Conservation (phyloP, 1,284 basidiomycete species). For the Cutaneotrichosporon daszewskae region DNA sequence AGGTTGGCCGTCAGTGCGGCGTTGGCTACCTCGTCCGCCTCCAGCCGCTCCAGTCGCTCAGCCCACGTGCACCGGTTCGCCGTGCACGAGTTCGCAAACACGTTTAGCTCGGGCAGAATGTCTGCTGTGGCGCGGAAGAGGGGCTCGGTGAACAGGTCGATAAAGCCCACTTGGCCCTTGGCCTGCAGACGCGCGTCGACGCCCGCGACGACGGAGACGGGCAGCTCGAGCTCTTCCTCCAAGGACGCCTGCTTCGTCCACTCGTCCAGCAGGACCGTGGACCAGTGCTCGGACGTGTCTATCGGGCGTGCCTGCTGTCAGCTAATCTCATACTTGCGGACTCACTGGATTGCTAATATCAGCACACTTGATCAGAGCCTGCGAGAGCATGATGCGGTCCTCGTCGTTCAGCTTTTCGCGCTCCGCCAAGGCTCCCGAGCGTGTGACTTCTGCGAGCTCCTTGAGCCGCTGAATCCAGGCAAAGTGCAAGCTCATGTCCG, state of each 20-base stretch:
- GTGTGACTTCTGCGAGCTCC: slow-evolving; percentile 25
- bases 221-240: slow-evolving; percentile 69
- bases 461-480: slow-evolving; percentile 71
- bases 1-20: slow-evolving; percentile 11
- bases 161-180: slow-evolving; percentile 83
- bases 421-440: neutral
- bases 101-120: slow-evolving; percentile 66
- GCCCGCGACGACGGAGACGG: slow-evolving; percentile 59
- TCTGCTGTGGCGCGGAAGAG: slow-evolving; percentile 67
- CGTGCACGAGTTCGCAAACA: slow-evolving; percentile 59
- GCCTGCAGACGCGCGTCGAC: slow-evolving; percentile 67
- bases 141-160: slow-evolving; percentile 71
- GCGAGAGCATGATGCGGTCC: slow-evolving; percentile 70
- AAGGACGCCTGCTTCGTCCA: slow-evolving; percentile 81
- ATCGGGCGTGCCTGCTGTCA: slow-evolving; percentile 93
- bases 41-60: slow-evolving; percentile 52
- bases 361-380: slow-evolving; percentile 88
- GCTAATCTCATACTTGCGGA: too few species aligned
- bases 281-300: slow-evolving; percentile 82
- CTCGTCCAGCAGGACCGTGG: slow-evolving; percentile 74
- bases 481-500: slow-evolving; percentile 85
- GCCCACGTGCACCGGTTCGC: slow-evolving; percentile 65
- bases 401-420: slow-evolving; percentile 27
- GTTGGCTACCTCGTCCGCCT: slow-evolving; percentile 12
- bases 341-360: slow-evolving; percentile 96